phyloP scores from a whole-genome alignment of 164 flowering plant genomes.

The Nelumbo lutea region DNA sequence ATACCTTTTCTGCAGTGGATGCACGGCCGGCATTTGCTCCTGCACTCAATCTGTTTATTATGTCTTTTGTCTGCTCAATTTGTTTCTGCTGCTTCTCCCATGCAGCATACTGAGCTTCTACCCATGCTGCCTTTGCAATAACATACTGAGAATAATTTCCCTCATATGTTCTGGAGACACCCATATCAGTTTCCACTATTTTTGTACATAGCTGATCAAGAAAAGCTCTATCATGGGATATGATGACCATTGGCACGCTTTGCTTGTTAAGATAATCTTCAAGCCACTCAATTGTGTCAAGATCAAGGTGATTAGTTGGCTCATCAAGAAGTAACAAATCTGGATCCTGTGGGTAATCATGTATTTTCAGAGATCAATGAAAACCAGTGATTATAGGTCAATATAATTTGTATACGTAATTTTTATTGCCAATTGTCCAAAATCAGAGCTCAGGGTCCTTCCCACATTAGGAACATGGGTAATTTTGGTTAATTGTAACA shows the following conservation, averaged over 20 bases:
- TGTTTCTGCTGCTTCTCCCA: conserved; percentile 99
- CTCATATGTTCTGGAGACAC: conserved; percentile 77
- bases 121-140: conserved; percentile 73
- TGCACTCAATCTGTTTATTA: conserved; percentile 76
- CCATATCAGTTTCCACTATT: conserved; percentile 99
- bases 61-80: conserved; percentile 72
- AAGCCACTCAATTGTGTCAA: conserved; percentile 97
- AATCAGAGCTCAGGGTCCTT: neutral
- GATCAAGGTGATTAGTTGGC: conserved; percentile 99
- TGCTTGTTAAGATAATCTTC: conserved; percentile 86
- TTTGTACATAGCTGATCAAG: conserved; percentile 96
- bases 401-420: neutral
- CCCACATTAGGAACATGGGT: neutral
- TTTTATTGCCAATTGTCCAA: no score
- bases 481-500: neutral
- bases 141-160: conserved; percentile 92
- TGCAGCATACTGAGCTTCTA: conserved; percentile 84
- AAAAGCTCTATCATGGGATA: conserved; percentile 99
- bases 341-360: conserved; percentile 62
- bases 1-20: conserved; percentile 95
- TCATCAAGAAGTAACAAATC: conserved; percentile 95
- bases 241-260: conserved; percentile 93
- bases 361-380: conserved; percentile 4
- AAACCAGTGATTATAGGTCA: neutral
- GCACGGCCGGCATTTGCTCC: conserved; percentile 98